Base-by-base conservation (phyloP, 169 alveolate species). In the Eimeria nieschulzi region DNA sequence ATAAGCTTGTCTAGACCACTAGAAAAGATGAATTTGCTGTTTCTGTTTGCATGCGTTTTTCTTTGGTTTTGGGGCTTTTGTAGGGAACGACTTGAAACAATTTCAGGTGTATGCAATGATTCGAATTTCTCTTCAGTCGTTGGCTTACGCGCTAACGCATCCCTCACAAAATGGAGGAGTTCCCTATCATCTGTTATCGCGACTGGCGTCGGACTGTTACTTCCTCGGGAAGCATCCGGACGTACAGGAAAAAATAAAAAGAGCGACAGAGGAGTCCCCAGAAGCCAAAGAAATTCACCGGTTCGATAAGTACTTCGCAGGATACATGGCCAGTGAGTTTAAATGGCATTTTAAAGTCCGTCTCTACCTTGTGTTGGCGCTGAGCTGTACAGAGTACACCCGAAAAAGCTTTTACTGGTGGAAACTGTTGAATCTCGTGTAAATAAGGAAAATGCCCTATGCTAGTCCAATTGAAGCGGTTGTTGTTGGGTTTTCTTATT, bases 281-380 rank as follows among this genome's bases (percentile, higher is more conserved):
- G 82, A 72, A 55, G 82, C 61, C 53, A 10, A 23, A 10, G n/a
- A 10, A 55, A 13, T 72, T 56, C 0, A 68, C 0, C 21, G 82
- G 33, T 12, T 72, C 2, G 82, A 72, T 25, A 72, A 72, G 13
- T 72, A 72, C 82, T 72, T 72, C 13, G 82, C 82, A 25, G 82
- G 82, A 0, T 72, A 2, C 5, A 1, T 72, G 5, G 53, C 82
- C 1, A 25, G 82, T 72, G 2, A 68, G 78, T 1, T 2, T 1
- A 68, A 68, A 21, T 68, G 6, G 6, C 19, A 15, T 33, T 1
- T 33, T 33, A 1, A 3, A 33, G 3, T 33, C 3, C 3, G 0
- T 3, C 46, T 0, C 46, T 3, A 33, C 46, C 3, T 33, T 33
- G 0, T 33, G 46, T 1, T 1, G 46, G 46, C 46, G 46, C 46